These are phyloP conservation scores for Populus ilicifolia DNA, from an alignment of 345 rosid species.

Conservation along the genomic window DNA sequence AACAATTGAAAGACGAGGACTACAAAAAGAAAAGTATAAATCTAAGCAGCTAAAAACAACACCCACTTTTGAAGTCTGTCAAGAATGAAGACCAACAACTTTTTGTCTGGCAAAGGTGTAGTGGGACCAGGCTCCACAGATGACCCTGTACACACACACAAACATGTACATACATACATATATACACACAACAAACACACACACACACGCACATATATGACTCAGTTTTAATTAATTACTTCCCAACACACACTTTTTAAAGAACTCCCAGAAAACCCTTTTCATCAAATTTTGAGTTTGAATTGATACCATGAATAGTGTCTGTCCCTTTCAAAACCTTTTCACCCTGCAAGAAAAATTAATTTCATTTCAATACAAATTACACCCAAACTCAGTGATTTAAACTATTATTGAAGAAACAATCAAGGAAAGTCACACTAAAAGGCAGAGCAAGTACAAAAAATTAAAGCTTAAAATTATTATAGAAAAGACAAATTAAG, in stretches of 20 bases:
- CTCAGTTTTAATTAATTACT: conserved; percentile 21
- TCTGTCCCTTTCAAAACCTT: conserved; percentile 82
- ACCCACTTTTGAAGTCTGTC: conserved; percentile 98
- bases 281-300: conserved; percentile 29
- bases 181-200: too few species aligned
- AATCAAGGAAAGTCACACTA: conserved; percentile 34
- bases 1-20: not conserved
- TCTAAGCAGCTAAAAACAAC: conserved; percentile 26
- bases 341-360: conserved; percentile 61
- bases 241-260: conserved; percentile 14
- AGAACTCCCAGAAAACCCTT: conserved; percentile 38
- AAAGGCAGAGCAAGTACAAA: conserved; percentile 34
- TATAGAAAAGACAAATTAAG: conserved; percentile 63
- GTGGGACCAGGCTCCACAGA: conserved; percentile 87
- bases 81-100: conserved; percentile 95
- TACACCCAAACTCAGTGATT: conserved; percentile 5
- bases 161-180: too few species aligned
- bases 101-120: conserved; percentile 95
- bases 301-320: conserved; percentile 61
- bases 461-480: conserved; percentile 14
- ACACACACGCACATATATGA: too few species aligned
- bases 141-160: conserved; percentile 57
- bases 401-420: conserved; percentile 22
- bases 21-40: conserved; percentile 1
- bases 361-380: conserved; percentile 26